Percentiles rank a stretch among this genome's conserved stretches.
Evolutionary conservation across 192 early-diverging fungal genomes (phyloP).

Genomic region (Allomyces javanicus): DNA sequence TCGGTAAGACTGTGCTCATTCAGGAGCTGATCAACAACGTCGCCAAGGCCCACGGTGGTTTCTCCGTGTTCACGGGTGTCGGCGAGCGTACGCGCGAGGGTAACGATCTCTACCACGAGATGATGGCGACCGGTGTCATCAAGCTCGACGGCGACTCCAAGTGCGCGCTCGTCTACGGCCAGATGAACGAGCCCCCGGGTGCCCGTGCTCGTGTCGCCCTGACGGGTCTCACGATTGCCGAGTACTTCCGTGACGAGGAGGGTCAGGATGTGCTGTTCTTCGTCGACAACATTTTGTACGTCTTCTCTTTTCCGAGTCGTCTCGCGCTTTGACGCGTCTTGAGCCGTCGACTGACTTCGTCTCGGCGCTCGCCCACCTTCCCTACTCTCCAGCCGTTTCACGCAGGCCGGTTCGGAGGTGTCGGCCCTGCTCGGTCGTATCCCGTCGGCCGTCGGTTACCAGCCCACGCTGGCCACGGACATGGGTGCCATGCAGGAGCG

Average conservation of each 20-base stretch:
- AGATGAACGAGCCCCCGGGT: slow-evolving; percentile 99
- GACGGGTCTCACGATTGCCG: slow-evolving; percentile 93
- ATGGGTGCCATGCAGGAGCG: slow-evolving; percentile 99
- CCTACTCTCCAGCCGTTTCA: slow-evolving; percentile 50
- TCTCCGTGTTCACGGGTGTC: slow-evolving; percentile 95
- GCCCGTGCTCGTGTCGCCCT: slow-evolving; percentile 96
- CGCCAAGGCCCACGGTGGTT: slow-evolving; percentile 96
- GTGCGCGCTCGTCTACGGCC: slow-evolving; percentile 89
- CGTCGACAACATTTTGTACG: slow-evolving; percentile 94
- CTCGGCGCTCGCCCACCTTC: no score
- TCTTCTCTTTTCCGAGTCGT: no score
- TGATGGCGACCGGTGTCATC: slow-evolving; percentile 90
- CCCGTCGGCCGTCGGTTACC: slow-evolving; percentile 99
- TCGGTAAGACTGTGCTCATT: slow-evolving; percentile 98
- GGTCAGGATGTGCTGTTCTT: slow-evolving; percentile 98
- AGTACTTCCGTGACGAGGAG: slow-evolving; percentile 99
- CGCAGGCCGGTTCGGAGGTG: slow-evolving; percentile 99
- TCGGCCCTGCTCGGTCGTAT: slow-evolving; percentile 98
- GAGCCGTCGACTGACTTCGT: no score
- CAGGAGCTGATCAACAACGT: slow-evolving; percentile 99
- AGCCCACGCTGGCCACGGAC: slow-evolving; percentile 94
- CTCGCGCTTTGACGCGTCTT: no score
- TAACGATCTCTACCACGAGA: slow-evolving; percentile 99
- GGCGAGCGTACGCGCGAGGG: slow-evolving; percentile 98
- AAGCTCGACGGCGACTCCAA: slow-evolving; percentile 85